Evolutionary conservation across 257 asterid species (phyloP), one percentile per base, ranked within the genome.

Genomic region (Schizonepeta tenuifolia): DNA sequence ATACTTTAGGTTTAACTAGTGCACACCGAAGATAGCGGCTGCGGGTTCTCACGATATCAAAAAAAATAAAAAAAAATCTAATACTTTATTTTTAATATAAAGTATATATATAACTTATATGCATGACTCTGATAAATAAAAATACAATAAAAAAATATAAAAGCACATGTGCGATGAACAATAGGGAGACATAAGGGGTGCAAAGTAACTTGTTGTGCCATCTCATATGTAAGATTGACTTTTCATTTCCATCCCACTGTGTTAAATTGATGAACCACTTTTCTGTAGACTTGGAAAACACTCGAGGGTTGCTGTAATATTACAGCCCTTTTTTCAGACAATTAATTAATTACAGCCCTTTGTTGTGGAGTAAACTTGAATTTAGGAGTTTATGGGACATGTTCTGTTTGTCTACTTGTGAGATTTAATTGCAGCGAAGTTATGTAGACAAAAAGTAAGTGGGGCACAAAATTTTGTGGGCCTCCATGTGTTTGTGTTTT

Each of bases 121-220:
- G n/a, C n/a, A n/a, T n/a, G n/a, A n/a, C n/a, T n/a, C n/a, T n/a
- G n/a, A n/a, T n/a, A n/a, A n/a, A 11, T 11, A 0, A 41, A 64
- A 21, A 22, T 2, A 15, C 0, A 7, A 46, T 9, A 26, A 6
- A 14, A 10, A 49, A 20, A 47, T 12, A 61, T 40, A 36, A 64
- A 35, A 51, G 2, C 49, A 65, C 40, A 54, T 73, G 59, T 31
- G 17, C 31, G 56, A 26, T 40, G 65, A 38, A 31, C 0, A 33
- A 66, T 20, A 35, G 58, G 55, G 55, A 49, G 55, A 70, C 67
- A 65, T 1, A 11, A 33, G 75, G 67, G 75, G 72, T 69, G 69
- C 67, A 79, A 63, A 73, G n/a, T 71, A 79, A 77, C 84, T 79
- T 74, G 87, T 71, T 65, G 74, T 76, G 78, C 50, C 86, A 78